Conservation (phyloP, 108 stramenopile genomes). For the Cylindrotheca fusiformis region DNA sequence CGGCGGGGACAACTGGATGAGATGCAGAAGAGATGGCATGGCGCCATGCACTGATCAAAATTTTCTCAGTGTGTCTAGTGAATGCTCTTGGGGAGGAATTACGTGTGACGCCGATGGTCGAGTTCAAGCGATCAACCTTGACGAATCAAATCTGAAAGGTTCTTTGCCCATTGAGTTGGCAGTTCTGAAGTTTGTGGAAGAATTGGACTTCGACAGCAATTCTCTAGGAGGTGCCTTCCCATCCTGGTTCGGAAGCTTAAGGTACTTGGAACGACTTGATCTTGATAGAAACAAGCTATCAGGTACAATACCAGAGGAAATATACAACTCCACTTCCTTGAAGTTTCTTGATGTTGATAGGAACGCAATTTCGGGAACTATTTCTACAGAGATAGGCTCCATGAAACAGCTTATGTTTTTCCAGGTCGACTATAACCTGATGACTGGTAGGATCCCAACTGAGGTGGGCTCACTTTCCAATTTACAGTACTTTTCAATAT, state of each 20-base stretch:
- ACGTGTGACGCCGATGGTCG: constrained; percentile 20
- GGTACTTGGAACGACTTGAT: constrained; percentile 37
- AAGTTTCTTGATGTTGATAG: constrained; percentile 41
- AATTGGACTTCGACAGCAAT: constrained; percentile 34
- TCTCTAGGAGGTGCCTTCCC: constrained; percentile 28
- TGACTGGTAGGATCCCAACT: constrained; percentile 56
- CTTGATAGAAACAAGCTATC: constrained; percentile 33
- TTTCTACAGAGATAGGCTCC: constrained; percentile 46
- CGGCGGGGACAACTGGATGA: constrained; percentile 36
- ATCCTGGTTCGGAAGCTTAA: constrained; percentile 15
- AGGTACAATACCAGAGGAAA: constrained; percentile 39
- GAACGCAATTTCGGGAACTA: constrained; percentile 47
- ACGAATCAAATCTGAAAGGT: constrained; percentile 32
- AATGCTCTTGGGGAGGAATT: constrained; percentile 41
- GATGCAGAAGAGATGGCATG: constrained; percentile 14
- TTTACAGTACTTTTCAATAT: constrained; percentile 31
- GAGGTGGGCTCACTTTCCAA: constrained; percentile 38
- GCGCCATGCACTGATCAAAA: constrained; percentile 11
- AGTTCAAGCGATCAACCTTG: constrained; percentile 28
- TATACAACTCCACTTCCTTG: constrained; percentile 24
- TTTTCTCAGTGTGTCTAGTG: constrained; percentile 33
- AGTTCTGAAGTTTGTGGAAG: constrained; percentile 5
- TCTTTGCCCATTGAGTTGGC: constrained; percentile 19
- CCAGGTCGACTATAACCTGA: constrained; percentile 41
- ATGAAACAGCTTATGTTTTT: constrained; percentile 43